phyloP scores from a whole-genome alignment of 164 flowering plant species.

The Vitis cinerea region DNA sequence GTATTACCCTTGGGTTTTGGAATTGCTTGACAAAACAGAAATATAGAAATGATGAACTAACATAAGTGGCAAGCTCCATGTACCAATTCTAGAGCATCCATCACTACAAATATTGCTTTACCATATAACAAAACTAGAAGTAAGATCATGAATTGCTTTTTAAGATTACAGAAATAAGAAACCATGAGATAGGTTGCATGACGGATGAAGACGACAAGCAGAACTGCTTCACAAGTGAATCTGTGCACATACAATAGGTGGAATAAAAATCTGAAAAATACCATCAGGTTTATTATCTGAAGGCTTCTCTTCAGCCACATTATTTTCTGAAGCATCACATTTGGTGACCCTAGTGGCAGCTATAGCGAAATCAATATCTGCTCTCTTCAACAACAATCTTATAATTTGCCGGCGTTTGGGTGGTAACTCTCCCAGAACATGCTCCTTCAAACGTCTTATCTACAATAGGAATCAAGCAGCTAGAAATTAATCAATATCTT shows the following conservation, averaged over 20 bases:
- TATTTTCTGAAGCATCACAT: conserved; percentile 25
- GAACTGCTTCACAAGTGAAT: neutral
- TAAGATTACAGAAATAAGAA: neutral
- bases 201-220: neutral
- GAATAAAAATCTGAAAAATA: conserved; percentile 11
- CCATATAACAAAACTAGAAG: neutral
- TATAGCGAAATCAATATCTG: conserved; percentile 60
- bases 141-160: neutral
- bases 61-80: too few relatives aligned
- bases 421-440: conserved; percentile 75
- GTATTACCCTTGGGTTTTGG: too few relatives aligned
- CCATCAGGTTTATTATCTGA: conserved; percentile 32
- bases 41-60: too few relatives aligned
- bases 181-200: neutral
- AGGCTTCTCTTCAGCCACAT: conserved; percentile 25
- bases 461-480: conserved; percentile 22
- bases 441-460: conserved; percentile 94
- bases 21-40: too few relatives aligned
- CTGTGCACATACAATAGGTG: neutral
- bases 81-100: too few relatives aligned
- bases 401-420: conserved; percentile 90
- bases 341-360: conserved; percentile 25
- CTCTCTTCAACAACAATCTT: conserved; percentile 52
- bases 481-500: neutral
- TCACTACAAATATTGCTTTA: neutral